These are phyloP conservation scores for Lasiosphaeriaceae sp. DNA, from an alignment of 495 filamentous ascomycete species.

Conservation along the genomic window DNA sequence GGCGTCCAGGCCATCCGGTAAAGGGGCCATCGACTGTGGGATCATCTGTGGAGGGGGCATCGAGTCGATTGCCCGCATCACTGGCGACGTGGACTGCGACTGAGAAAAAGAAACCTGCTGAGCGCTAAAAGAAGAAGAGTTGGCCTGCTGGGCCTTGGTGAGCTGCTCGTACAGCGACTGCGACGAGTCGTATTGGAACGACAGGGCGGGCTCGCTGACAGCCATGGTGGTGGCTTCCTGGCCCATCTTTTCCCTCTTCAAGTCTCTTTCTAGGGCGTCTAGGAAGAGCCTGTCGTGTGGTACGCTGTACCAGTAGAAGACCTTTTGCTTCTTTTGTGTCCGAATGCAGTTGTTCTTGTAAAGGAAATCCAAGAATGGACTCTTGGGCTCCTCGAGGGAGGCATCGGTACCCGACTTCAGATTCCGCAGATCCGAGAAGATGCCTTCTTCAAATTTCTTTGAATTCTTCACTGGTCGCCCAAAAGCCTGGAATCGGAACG, in stretches of 20 bases:
- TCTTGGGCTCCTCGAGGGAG: conserved; percentile 98
- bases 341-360: conserved; percentile 99
- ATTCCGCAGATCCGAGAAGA: conserved; percentile 97
- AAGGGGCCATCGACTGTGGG: conserved; percentile 74
- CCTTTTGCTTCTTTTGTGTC: conserved; percentile 99
- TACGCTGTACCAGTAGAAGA: conserved; percentile 99
- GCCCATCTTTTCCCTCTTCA: conserved; percentile 99
- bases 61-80: conserved; percentile 80
- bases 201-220: conserved; percentile 91
- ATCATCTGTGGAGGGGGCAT: conserved; percentile 68
- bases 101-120: conserved; percentile 75
- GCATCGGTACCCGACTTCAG: conserved; percentile 97
- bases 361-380: conserved; percentile 94
- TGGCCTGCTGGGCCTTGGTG: conserved; percentile 98
- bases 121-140: conserved; percentile 90
- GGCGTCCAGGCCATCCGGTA: conserved; percentile 73
- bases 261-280: conserved; percentile 91
- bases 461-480: conserved; percentile 98
- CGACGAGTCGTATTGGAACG: conserved; percentile 98
- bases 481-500: conserved; percentile 97
- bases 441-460: conserved; percentile 99
- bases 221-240: conserved; percentile 97
- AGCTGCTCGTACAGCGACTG: conserved; percentile 99
- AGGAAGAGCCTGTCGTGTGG: conserved; percentile 96
- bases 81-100: conserved; percentile 74